Evolutionary conservation across 1,139 yeast species (phyloP).

Genomic region (Geotrichum siamense): DNA sequence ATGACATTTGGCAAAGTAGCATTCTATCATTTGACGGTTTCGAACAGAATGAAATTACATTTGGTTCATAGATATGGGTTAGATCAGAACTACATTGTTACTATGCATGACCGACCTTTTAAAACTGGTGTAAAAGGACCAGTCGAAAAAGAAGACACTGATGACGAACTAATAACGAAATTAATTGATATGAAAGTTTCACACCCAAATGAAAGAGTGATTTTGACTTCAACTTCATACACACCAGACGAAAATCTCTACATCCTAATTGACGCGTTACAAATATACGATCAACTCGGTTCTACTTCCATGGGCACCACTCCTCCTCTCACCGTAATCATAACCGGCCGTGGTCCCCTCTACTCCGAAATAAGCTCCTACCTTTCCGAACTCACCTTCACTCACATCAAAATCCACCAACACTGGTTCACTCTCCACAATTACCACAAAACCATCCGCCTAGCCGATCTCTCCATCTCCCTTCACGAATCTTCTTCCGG

Average conservation of each 20-base stretch:
- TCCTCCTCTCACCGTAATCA: slow-evolving; percentile 56
- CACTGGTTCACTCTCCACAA: slow-evolving; percentile 77
- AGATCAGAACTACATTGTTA: slow-evolving; percentile 36
- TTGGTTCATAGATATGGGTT: slow-evolving; percentile 51
- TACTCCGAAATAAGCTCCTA: slow-evolving; percentile 43
- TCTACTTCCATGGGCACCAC: slow-evolving; percentile 3
- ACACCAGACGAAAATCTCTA: slow-evolving; percentile 91
- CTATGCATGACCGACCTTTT: slow-evolving; percentile 43
- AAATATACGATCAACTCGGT: slow-evolving; percentile 46
- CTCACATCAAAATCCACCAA: slow-evolving; percentile 47
- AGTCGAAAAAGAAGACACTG: slow-evolving; percentile 34
- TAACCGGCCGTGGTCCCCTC: slow-evolving; percentile 95
- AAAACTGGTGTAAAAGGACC: slow-evolving; percentile 30
- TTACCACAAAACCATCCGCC: slow-evolving; percentile 66
- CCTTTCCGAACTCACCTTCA: slow-evolving; percentile 29
- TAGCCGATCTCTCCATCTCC: slow-evolving; percentile 85
- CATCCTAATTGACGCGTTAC: slow-evolving; percentile 61
- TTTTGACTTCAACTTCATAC: slow-evolving; percentile 85
- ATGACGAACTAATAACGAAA: slow-evolving; percentile 22
- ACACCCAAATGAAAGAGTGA: slow-evolving; percentile 45
- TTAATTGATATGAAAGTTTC: slow-evolving; percentile 38
- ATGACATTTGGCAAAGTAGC: slow-evolving; percentile 50
- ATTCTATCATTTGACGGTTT: slow-evolving; percentile 72
- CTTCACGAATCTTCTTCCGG: slow-evolving; percentile 91
- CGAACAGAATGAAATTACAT: slow-evolving; percentile 61